phyloP scores from a whole-genome alignment of 768 basidiomycete genomes.

The Fomitopsis pulvina region DNA sequence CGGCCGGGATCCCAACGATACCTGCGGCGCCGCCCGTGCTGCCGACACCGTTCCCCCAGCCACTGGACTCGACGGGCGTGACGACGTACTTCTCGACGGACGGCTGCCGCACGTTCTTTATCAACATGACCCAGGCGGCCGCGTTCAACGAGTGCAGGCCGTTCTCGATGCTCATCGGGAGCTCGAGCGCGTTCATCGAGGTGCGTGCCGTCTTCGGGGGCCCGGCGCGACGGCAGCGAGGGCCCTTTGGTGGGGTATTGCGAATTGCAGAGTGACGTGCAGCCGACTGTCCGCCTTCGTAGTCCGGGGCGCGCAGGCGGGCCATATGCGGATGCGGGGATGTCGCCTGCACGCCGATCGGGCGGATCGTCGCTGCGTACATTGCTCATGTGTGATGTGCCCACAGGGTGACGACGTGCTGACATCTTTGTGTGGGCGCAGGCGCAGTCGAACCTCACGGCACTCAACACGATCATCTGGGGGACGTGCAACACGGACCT shows the following conservation, averaged over 20 bases:
- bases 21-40: slow-evolving; percentile 44
- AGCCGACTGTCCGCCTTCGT: too few species aligned
- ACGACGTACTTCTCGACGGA: slow-evolving; percentile 59
- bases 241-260: neutral
- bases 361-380: too few species aligned
- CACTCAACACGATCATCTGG: slow-evolving; percentile 67
- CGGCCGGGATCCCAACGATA: slow-evolving; percentile 22
- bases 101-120: slow-evolving; percentile 64
- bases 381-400: too few species aligned
- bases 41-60: slow-evolving; percentile 74
- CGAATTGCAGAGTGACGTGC: neutral
- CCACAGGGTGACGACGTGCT: neutral
- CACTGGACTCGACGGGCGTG: slow-evolving; percentile 54
- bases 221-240: too few species aligned
- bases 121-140: slow-evolving; percentile 58
- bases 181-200: slow-evolving; percentile 46
- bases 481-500: slow-evolving; percentile 69
- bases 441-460: slow-evolving; percentile 57
- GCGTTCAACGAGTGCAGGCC: slow-evolving; percentile 72
- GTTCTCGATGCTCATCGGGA: slow-evolving; percentile 58
- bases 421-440: slow-evolving; percentile 23
- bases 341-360: too few species aligned
- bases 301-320: too few species aligned
- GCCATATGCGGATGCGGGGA: too few species aligned
- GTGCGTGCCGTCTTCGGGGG: slow-evolving; percentile 39